These are phyloP conservation scores for Phytopythium oedochilum DNA, from an alignment of 352 stramenopile genomes.

Conservation along the genomic window DNA sequence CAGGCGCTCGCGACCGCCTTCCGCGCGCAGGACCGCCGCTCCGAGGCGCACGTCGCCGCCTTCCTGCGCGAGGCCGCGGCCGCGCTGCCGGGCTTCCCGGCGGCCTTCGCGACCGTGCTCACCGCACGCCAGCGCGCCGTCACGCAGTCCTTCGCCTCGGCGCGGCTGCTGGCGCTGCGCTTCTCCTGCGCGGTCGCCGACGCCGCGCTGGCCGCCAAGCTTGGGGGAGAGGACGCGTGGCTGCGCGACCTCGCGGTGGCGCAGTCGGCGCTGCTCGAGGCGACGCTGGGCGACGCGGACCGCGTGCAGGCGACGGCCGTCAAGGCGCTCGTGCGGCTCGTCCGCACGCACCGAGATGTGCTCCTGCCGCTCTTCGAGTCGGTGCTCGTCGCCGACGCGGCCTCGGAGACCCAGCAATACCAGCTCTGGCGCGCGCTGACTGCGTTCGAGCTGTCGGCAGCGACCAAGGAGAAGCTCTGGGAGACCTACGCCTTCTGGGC, in stretches of 20 bases:
- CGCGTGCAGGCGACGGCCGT: conserved; percentile 37
- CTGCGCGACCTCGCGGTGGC: conserved; percentile 35
- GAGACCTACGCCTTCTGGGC: conserved; percentile 63
- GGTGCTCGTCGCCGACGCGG: conserved; percentile 11
- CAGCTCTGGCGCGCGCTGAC: conserved; percentile 61
- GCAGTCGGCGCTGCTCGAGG: conserved; percentile 56
- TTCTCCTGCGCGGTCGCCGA: conserved; percentile 57
- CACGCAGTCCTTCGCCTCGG: conserved; percentile 46
- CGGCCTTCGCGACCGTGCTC: conserved; percentile 49
- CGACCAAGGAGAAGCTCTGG: conserved; percentile 43
- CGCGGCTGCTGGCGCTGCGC: conserved; percentile 48
- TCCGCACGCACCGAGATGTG: conserved; percentile 32
- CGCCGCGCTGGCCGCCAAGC: conserved; percentile 11
- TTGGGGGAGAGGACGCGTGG: conserved; percentile 22
- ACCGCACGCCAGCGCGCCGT: conserved; percentile 25
- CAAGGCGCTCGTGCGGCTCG: conserved; percentile 37
- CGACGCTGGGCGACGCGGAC: conserved; percentile 38
- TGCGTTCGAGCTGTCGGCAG: conserved; percentile 17
- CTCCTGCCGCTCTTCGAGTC: conserved; percentile 39
- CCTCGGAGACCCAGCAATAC: conserved; percentile 44
- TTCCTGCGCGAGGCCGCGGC: conserved; percentile 33
- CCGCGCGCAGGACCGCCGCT: conserved; percentile 47
- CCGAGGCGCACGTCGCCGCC: conserved; percentile 46
- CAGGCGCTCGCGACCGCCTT: conserved; percentile 51
- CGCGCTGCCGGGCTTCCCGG: conserved; percentile 36